phyloP scores from a whole-genome alignment of 169 alveolate species.

The Eimeria necatrix region DNA sequence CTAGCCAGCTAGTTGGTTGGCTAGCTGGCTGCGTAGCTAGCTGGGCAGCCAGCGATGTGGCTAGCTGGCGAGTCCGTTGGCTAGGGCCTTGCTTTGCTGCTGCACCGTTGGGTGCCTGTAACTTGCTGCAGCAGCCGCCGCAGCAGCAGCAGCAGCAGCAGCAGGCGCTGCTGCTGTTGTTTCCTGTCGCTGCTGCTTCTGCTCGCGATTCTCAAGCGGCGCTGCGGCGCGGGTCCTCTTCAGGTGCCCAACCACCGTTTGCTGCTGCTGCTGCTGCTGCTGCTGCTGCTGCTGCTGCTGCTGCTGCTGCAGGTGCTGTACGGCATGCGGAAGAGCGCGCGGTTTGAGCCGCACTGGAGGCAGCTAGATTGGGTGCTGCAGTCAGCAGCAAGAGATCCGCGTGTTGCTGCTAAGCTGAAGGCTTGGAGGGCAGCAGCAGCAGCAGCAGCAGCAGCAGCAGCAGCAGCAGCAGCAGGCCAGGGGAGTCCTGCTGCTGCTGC shows the following conservation, averaged over 20 bases:
- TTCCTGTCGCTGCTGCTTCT: neutral
- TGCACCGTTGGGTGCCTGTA: neutral
- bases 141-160: neutral
- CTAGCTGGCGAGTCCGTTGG: too few relatives aligned
- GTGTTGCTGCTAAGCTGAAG: neutral
- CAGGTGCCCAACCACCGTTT: neutral
- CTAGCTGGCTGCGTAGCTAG: too few relatives aligned
- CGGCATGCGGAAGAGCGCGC: constrained; percentile 32
- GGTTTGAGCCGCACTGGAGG: constrained; percentile 47
- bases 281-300: too few relatives aligned
- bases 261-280: too few relatives aligned
- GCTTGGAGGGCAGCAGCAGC: constrained; percentile 28
- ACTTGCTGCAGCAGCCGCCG: neutral
- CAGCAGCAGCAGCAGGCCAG: neutral
- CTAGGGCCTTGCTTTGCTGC: too few relatives aligned
- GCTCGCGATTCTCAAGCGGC: too few relatives aligned
- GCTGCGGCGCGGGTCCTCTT: too few relatives aligned
- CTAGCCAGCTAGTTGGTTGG: too few relatives aligned
- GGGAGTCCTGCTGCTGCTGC: neutral
- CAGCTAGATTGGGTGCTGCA: constrained; percentile 68
- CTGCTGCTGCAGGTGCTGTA: constrained; percentile 23
- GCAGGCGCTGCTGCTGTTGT: neutral
- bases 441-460: neutral
- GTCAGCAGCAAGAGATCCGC: constrained; percentile 9
- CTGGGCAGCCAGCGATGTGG: too few relatives aligned